Conservation (phyloP, 1,284 basidiomycete species). For the Cryptococcus sp. region DNA sequence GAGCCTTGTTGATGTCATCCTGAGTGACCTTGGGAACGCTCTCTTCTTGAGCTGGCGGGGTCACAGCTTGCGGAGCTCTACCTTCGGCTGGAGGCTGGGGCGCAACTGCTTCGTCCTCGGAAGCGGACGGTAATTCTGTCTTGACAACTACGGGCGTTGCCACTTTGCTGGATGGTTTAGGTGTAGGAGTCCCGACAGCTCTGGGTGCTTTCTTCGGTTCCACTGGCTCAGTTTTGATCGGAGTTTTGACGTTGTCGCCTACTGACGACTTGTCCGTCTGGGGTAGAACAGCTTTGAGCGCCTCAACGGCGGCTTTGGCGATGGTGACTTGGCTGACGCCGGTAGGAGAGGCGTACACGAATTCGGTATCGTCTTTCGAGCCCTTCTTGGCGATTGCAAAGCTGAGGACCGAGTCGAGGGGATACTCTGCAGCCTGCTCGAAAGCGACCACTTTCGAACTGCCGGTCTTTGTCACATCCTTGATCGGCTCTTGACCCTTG, state of each 20-base stretch:
- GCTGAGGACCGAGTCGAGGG: constrained; percentile 34
- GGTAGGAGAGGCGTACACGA: constrained; percentile 36
- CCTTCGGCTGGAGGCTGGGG: constrained; percentile 1
- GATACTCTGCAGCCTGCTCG: constrained; percentile 35
- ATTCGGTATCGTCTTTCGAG: constrained; percentile 22
- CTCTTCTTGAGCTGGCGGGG: neutral
- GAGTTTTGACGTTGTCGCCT: neutral
- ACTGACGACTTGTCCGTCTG: neutral
- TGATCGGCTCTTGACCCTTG: constrained; percentile 38
- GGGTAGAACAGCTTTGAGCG: neutral
- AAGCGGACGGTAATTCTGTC: constrained; percentile 14
- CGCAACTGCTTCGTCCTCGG: constrained; percentile 12
- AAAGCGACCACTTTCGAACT: constrained; percentile 25
- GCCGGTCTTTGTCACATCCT: constrained; percentile 16
- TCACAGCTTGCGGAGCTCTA: neutral
- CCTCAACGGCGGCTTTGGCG: constrained; percentile 6
- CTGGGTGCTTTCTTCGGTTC: constrained; percentile 1
- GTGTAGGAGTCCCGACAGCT: neutral
- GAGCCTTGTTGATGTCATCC: constrained; percentile 5
- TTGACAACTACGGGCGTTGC: constrained; percentile 17
- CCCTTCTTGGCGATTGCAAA: constrained; percentile 23
- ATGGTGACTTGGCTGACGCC: constrained; percentile 37
- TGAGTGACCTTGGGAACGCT: neutral
- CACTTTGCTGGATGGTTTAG: constrained; percentile 7
- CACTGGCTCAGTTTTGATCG: constrained; percentile 4